These are phyloP conservation scores for Articulospora tetracladia DNA, from an alignment of 495 filamentous ascomycete genomes.

Conservation along the genomic window DNA sequence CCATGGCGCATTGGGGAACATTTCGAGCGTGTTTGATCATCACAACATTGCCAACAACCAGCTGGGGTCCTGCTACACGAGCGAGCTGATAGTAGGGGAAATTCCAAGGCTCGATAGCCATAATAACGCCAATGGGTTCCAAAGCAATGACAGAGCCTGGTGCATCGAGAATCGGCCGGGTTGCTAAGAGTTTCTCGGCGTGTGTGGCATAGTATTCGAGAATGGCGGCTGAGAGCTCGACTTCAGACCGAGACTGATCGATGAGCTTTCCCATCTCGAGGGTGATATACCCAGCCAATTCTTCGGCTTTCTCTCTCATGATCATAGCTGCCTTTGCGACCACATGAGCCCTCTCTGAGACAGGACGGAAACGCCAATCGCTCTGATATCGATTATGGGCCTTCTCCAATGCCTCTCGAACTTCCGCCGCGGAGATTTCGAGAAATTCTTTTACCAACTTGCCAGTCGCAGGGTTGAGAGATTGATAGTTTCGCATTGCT, in stretches of 20 bases:
- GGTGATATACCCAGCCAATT: not conserved
- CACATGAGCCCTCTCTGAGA: not conserved
- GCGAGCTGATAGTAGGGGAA: slow-evolving; percentile 6
- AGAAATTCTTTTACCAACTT: not conserved
- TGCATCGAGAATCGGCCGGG: not conserved
- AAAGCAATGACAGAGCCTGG: not conserved
- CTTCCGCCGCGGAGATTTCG: not conserved
- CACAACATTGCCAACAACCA: slow-evolving; percentile 79
- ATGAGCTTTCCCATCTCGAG: slow-evolving; percentile 5
- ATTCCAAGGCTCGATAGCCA: slow-evolving; percentile 8
- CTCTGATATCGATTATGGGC: not conserved
- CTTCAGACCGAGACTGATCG: not conserved
- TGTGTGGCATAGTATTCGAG: not conserved
- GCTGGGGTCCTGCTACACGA: slow-evolving; percentile 12
- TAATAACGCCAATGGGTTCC: not conserved
- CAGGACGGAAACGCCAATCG: not conserved
- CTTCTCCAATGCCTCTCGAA: not conserved
- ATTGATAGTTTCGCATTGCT: not conserved
- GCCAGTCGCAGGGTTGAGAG: not conserved
- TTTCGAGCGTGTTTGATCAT: slow-evolving; percentile 90
- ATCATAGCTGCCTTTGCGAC: not conserved
- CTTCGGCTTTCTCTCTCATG: not conserved
- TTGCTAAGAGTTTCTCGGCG: not conserved
- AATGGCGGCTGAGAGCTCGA: not conserved
- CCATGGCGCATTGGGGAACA: slow-evolving; percentile 81